Evolutionary conservation across 768 basidiomycete species (phyloP), one percentile per base, ranked within the genome.

Genomic region (Psilocybe cubensis): DNA sequence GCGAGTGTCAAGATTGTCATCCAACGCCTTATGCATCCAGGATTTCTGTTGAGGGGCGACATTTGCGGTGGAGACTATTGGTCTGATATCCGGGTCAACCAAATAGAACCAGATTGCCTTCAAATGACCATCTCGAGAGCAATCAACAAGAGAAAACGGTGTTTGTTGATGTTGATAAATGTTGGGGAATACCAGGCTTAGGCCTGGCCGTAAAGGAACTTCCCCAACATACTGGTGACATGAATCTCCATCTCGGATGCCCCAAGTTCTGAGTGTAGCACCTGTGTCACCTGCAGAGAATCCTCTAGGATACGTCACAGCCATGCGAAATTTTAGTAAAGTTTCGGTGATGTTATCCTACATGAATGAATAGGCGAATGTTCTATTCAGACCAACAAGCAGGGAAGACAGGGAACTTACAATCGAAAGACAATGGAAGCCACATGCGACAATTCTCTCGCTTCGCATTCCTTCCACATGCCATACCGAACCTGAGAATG

Each of bases 381-480:
- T 45, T 52, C n/a, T 41, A 54, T 24, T 54, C 50, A 21, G n/a
- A 4, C n/a, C n/a, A 4, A 38, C 35, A 17, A 17, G 14, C 8
- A 28, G 43, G 23, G 24, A 11, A 35, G 4, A 55, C 38, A 25
- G 28, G 14, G 25, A 14, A 62, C 78, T 59, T 54, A 83, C 83
- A 10, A 69, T 63, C 40, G 74, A 70, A 21, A 74, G 46, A 54
- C 74, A 78, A 54, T 80, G 76, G 11, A 79, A 68, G 1, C 74
- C 77, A 56, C 75, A 79, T 1, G 82, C 81, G 0, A 77, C 77
- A 40, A 85, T 78, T 5, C 77, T 71, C 60, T 85, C 83, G 53
- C 79, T 81, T 54, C 73, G 66, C 80, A 83, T 82, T 31, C 83
- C 82, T 64, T 80, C 79, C 17, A 81, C 81, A 44, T 78, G 79